Evolutionary conservation across 345 rosid species (phyloP).

Genomic region (Camelina hispida): DNA sequence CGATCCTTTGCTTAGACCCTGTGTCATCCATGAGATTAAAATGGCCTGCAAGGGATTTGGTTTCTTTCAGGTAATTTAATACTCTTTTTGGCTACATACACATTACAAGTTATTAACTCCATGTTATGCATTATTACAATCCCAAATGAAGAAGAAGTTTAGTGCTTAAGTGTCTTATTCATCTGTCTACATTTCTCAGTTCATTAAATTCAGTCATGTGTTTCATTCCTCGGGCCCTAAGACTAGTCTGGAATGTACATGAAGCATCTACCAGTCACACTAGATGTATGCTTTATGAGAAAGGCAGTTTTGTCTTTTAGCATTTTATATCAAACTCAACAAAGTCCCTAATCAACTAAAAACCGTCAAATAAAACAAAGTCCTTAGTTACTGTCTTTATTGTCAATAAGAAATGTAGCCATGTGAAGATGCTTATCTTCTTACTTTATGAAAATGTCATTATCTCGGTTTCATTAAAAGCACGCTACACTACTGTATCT

Average conservation of each 20-base stretch:
- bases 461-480: conserved; percentile 6
- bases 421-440: conserved; percentile 19
- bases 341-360: conserved; percentile 3
- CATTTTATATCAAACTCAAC: conserved; percentile 23
- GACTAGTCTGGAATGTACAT: conserved; percentile 11
- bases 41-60: conserved; percentile 46
- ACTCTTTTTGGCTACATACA: background rate
- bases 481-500: conserved; percentile 6
- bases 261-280: background rate
- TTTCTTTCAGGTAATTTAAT: conserved; percentile 44
- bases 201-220: conserved; percentile 32
- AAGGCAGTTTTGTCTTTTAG: conserved; percentile 18
- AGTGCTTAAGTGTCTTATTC: conserved; percentile 5
- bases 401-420: background rate
- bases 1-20: conserved; percentile 33
- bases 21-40: conserved; percentile 38
- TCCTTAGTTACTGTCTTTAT: conserved; percentile 24
- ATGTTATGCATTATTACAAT: background rate
- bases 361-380: background rate
- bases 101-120: background rate
- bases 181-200: conserved; percentile 6
- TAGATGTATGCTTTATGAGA: conserved; percentile 8
- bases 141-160: conserved; percentile 1
- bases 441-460: conserved; percentile 3
- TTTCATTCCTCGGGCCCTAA: background rate